Evolutionary conservation across 306 rosid genomes (phyloP).

Genomic region (Lotus japonicus): DNA sequence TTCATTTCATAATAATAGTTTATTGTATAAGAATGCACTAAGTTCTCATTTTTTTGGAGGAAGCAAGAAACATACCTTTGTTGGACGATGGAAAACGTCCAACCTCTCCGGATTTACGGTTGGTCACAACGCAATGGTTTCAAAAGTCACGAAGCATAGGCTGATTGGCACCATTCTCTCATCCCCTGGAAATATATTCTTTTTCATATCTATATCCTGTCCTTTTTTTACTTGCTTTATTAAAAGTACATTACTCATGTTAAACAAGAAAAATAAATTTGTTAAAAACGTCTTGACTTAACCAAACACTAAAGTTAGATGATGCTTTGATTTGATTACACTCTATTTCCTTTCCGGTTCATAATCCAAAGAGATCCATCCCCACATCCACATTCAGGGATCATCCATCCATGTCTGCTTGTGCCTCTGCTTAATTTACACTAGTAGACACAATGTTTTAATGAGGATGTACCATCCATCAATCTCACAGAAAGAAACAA

Average conservation of each 20-base stretch:
- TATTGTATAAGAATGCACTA: no score
- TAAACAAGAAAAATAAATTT: background rate
- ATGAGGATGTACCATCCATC: conserved; percentile 19
- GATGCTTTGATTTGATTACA: background rate
- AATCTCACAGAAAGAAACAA: conserved; percentile 28
- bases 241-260: background rate
- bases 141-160: no score
- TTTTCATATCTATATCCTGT: background rate
- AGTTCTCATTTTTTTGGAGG: no score
- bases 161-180: no score
- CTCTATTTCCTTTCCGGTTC: background rate
- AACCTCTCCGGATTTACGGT: no score
- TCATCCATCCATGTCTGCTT: conserved; percentile 11
- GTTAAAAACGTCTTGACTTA: background rate
- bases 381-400: background rate
- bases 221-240: background rate
- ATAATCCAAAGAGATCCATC: background rate
- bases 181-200: no score
- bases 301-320: background rate
- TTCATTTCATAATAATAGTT: no score
- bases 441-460: conserved; percentile 28
- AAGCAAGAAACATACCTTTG: no score
- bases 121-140: no score
- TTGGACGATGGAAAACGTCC: no score
- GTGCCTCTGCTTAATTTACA: background rate